Evolutionary conservation across 192 early-diverging fungal species (phyloP).

Genomic region (Borealophlyctis nickersoniae): DNA sequence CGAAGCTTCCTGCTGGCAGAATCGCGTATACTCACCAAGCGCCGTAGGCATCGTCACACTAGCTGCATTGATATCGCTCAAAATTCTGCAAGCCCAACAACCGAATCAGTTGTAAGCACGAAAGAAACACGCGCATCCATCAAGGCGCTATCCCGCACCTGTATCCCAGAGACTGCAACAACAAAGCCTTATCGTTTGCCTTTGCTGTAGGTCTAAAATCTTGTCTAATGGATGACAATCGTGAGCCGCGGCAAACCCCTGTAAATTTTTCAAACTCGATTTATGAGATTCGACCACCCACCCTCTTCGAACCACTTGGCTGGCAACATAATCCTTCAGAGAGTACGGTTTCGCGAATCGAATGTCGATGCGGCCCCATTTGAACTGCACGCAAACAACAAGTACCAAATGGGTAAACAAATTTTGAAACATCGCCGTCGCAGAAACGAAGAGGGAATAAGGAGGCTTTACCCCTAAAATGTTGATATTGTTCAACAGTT

Average conservation of each 20-base stretch:
- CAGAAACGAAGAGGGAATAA: no score
- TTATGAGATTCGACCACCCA: conserved; percentile 24
- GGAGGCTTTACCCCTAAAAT: conserved; percentile 26
- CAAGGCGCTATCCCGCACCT: conserved; percentile 42
- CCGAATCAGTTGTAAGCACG: no score
- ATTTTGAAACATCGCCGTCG: no score
- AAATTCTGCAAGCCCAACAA: conserved; percentile 22
- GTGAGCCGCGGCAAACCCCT: background rate
- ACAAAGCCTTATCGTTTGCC: conserved; percentile 44
- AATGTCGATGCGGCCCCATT: conserved; percentile 84
- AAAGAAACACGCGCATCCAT: no score
- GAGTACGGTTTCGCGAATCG: conserved; percentile 75
- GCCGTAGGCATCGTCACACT: conserved; percentile 84
- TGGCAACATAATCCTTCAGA: conserved; percentile 60
- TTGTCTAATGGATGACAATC: background rate
- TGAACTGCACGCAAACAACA: conserved; percentile 52
- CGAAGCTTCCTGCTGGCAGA: background rate
- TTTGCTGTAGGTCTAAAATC: conserved; percentile 25
- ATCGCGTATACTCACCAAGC: conserved; percentile 34
- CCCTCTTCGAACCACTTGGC: conserved; percentile 56
- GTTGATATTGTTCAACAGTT: conserved; percentile 55
- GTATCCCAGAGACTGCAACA: conserved; percentile 73
- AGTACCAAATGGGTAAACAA: no score
- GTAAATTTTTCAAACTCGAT: background rate
- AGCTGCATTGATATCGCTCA: conserved; percentile 61